Conservation (phyloP, 768 basidiomycete species). For the Austroboletus eburneus region DNA sequence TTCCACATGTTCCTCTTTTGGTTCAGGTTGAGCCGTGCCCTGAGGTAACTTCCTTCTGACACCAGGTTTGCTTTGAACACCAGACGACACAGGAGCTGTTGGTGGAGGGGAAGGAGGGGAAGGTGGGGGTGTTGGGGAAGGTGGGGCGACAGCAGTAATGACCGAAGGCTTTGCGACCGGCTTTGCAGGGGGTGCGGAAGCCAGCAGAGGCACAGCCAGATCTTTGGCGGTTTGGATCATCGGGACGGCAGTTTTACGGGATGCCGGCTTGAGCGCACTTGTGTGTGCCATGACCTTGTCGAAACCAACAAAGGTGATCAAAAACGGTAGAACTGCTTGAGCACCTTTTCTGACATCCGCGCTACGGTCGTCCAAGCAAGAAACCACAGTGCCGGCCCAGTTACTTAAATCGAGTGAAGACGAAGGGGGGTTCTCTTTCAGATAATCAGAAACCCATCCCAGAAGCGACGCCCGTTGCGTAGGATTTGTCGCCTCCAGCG, state of each 20-base stretch:
- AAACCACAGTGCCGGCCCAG: constrained; percentile 62
- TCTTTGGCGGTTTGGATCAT: constrained; percentile 82
- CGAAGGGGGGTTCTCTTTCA: constrained; percentile 58
- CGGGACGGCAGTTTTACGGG: constrained; percentile 75
- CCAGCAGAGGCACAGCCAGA: constrained; percentile 31
- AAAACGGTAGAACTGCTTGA: constrained; percentile 69
- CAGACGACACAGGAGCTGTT: constrained; percentile 28
- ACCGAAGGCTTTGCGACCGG: constrained; percentile 23
- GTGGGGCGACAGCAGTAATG: constrained; percentile 20
- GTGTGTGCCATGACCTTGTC: constrained; percentile 86
- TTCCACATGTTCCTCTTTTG: constrained; percentile 35
- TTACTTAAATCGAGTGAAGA: constrained; percentile 61
- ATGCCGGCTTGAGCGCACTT: constrained; percentile 86
- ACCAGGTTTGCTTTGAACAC: constrained; percentile 45
- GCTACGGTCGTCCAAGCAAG: constrained; percentile 86
- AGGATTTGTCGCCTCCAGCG: constrained; percentile 84
- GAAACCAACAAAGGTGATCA: constrained; percentile 75
- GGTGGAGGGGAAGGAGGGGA: constrained; percentile 47
- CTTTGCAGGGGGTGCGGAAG: constrained; percentile 29
- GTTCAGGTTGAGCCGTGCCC: constrained; percentile 48
- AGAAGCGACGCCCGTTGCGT: constrained; percentile 76
- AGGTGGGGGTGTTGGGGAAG: constrained; percentile 39
- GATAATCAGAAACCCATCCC: constrained; percentile 77
- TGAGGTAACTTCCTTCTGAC: constrained; percentile 72
- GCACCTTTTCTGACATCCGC: constrained; percentile 91